A percentile compares a stretch with the other conserved stretches of the same genome.
Conservation (phyloP, 306 rosid species). For the Prunus dulcis region DNA sequence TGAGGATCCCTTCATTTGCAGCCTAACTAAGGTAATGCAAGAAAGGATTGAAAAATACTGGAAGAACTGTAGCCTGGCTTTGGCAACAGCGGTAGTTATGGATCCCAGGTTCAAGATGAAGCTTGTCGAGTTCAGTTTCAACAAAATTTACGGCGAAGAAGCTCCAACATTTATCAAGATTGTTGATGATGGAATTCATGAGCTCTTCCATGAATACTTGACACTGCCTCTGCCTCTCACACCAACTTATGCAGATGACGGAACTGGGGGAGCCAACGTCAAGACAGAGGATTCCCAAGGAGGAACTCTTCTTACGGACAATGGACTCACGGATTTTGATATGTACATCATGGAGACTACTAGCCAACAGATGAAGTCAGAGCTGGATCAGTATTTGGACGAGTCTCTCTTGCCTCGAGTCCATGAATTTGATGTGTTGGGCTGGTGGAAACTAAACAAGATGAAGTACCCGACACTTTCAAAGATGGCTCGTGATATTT, state of each 20-base stretch:
- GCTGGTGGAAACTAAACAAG: constrained; percentile 97
- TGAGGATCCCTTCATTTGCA: constrained; percentile 62
- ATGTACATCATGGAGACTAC: constrained; percentile 89
- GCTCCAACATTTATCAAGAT: constrained; percentile 61
- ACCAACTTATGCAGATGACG: constrained; percentile 72
- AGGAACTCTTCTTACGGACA: constrained; percentile 57
- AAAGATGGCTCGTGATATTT: constrained; percentile 88
- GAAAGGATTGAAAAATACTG: constrained; percentile 73
- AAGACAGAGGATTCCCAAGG: constrained; percentile 50
- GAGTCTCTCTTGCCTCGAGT: constrained; percentile 82
- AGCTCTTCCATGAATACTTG: constrained; percentile 77
- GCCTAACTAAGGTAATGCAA: constrained; percentile 54
- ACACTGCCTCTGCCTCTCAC: constrained; percentile 83
- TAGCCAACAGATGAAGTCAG: constrained; percentile 83
- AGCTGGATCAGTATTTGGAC: constrained; percentile 86
- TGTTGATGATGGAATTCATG: constrained; percentile 87
- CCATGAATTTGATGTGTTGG: constrained; percentile 73
- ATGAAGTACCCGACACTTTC: constrained; percentile 90
- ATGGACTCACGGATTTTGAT: constrained; percentile 87
- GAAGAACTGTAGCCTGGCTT: constrained; percentile 73
- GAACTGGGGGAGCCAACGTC: constrained; percentile 38
- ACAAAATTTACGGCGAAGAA: constrained; percentile 71
- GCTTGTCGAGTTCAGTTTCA: constrained; percentile 93
- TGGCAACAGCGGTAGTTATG: constrained; percentile 89
- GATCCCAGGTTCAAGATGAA: constrained; percentile 98